These are phyloP conservation scores for Juncus effusus DNA, from an alignment of 176 grass and related monocot species.

Conservation along the genomic window DNA sequence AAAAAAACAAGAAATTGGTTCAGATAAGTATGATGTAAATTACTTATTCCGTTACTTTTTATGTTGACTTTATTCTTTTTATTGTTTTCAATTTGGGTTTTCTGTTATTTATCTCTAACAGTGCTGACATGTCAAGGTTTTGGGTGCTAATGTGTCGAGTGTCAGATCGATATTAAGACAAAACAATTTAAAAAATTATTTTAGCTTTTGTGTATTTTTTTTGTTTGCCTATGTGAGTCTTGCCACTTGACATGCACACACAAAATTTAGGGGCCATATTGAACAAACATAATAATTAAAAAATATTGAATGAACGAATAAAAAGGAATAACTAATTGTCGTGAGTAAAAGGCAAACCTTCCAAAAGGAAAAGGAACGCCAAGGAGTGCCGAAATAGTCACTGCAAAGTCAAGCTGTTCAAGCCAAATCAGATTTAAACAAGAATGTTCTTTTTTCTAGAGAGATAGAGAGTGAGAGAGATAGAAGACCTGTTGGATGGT, in stretches of 20 bases:
- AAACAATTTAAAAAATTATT: no score
- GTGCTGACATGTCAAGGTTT: no score
- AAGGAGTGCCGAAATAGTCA: constrained; percentile 84
- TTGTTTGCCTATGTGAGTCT: no score
- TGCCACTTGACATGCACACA: background rate
- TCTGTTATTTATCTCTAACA: no score
- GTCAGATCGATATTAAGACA: no score
- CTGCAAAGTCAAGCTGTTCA: constrained; percentile 90
- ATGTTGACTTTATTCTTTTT: no score
- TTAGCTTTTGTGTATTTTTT: no score
- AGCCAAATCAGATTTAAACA: constrained; percentile 29
- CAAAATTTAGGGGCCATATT: background rate
- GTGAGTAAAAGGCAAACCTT: constrained; percentile 46
- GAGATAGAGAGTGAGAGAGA: background rate
- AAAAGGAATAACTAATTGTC: background rate
- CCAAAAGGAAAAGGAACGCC: constrained; percentile 98
- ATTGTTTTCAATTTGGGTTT: no score
- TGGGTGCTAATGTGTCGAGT: no score
- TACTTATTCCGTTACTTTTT: no score
- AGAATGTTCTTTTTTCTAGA: background rate
- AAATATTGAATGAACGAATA: constrained; percentile 7
- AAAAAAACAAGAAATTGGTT: constrained; percentile 25
- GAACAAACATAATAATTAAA: constrained; percentile 3
- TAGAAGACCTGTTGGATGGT: constrained; percentile 77
- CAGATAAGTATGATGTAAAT: no score